Conservation (phyloP, 768 basidiomycete genomes). For the Serendipita vermifera region DNA sequence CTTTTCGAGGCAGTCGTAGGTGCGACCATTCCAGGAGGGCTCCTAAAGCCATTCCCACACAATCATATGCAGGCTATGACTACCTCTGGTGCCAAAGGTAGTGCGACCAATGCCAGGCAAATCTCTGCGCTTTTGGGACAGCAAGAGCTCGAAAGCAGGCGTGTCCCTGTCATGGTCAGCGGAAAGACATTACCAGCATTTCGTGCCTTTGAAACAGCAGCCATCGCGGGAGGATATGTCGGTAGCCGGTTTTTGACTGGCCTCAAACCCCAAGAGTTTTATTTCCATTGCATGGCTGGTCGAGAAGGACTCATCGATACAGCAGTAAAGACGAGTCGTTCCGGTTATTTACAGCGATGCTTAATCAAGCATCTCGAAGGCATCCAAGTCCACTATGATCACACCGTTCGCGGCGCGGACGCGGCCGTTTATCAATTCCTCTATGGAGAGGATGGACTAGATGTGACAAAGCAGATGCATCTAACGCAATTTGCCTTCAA, state of each 20-base stretch:
- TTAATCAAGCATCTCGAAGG: slow-evolving; percentile 98
- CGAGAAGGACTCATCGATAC: slow-evolving; percentile 98
- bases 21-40: slow-evolving; percentile 68
- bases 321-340: slow-evolving; percentile 96
- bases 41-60: slow-evolving; percentile 88
- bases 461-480: slow-evolving; percentile 96
- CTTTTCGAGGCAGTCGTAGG: slow-evolving; percentile 87
- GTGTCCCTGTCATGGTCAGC: slow-evolving; percentile 97
- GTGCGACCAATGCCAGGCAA: slow-evolving; percentile 91
- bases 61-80: slow-evolving; percentile 99
- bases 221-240: slow-evolving; percentile 95
- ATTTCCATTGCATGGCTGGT: slow-evolving; percentile 99
- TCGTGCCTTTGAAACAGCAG: slow-evolving; percentile 93
- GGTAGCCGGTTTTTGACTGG: slow-evolving; percentile 98
- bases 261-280: slow-evolving; percentile 96
- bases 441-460: slow-evolving; percentile 92
- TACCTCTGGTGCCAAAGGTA: slow-evolving; percentile 93
- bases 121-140: slow-evolving; percentile 98
- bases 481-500: slow-evolving; percentile 84
- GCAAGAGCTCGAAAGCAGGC: slow-evolving; percentile 95
- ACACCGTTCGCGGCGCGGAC: slow-evolving; percentile 94
- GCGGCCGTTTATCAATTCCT: slow-evolving; percentile 88
- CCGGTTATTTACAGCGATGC: slow-evolving; percentile 95
- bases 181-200: slow-evolving; percentile 97
- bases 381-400: slow-evolving; percentile 91